A percentile compares a stretch with the other conserved stretches of the same genome.
Conservation (phyloP, 495 filamentous ascomycete genomes). For the Hypoxylon trugodes region DNA sequence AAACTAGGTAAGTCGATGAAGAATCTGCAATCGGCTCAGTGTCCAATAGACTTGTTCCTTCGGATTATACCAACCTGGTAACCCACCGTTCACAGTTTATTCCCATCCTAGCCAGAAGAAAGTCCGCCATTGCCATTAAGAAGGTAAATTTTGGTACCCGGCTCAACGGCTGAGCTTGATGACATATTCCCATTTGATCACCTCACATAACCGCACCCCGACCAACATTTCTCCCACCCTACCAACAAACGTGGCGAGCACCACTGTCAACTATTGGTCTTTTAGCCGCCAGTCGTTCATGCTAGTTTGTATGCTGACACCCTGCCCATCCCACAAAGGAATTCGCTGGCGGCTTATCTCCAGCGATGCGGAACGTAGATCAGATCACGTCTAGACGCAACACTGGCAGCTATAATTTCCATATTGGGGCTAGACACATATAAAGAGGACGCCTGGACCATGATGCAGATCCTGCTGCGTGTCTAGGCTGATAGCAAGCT, state of each 20-base stretch:
- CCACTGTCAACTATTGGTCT: slow-evolving; percentile 2
- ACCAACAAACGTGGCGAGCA: slow-evolving; percentile 4
- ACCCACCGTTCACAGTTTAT: too few species aligned
- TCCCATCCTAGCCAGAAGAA: too few species aligned
- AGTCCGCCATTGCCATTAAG: too few species aligned
- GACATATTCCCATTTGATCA: slow-evolving; percentile 2
- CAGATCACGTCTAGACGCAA: slow-evolving; percentile 4
- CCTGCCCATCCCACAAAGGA: too few species aligned
- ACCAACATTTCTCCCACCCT: background rate
- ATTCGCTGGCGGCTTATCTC: too few species aligned
- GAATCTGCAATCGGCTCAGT: too few species aligned
- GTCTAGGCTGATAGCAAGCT: background rate
- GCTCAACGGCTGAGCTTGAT: background rate
- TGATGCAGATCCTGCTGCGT: background rate
- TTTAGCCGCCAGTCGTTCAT: background rate
- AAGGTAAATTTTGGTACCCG: too few species aligned
- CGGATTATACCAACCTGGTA: too few species aligned
- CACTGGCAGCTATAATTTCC: slow-evolving; percentile 1
- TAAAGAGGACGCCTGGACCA: background rate
- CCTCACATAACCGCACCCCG: background rate
- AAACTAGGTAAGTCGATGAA: too few species aligned
- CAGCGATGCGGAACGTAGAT: background rate
- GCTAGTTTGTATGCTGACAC: background rate
- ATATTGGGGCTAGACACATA: background rate
- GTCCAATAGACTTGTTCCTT: too few species aligned